Base-by-base conservation (phyloP, 2,329 filamentous ascomycete genomes). In the Fusarium sp. region DNA sequence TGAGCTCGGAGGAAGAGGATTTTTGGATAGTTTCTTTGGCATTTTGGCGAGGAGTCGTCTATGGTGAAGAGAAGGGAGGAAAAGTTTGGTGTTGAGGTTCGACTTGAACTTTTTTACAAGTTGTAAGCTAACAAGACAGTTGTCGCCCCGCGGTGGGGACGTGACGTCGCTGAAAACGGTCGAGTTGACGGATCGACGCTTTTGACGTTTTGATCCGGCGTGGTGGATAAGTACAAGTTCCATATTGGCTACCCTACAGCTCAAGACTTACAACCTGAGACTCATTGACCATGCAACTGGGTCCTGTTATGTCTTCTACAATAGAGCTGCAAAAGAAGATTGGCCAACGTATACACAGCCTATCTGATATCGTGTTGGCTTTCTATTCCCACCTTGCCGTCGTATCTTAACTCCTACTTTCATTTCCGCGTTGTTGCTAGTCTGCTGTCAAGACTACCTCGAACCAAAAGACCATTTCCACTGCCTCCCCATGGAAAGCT, bases 1-100 rank as follows among this genome's bases (percentile, higher is more conserved):
- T 11, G 72, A 61, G 42, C 72, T 73, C 43, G 62, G 55, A 16
- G 74, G 59, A n/a, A 75, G 64, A 5, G 67, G 62, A 25, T 70
- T 68, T 9, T 78, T 80, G 58, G 78, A 75, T 44, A 78, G 77
- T 55, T 79, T 80, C 64, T 75, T 76, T 15, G 77, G 78, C 78
- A 80, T 79, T 10, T 22, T 69, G 55, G 34, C 34, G 10, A 11
- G 25, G 2, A 8, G 20, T 24, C 15, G 10, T 29, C 20, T 34
- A 12, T 46, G 12, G 29, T 14, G 30, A 43, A 11, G 43, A 30
- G 6, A 18, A 14, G n/a, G 27, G 52, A 30, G 44, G 51, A 67
- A 40, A 27, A 29, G 45, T 45, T 53, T 59, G 64, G 52, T 49
- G 60, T 65, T 58, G 59, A 67, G 53, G 24, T 51, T 5, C 12